Evolutionary conservation across 108 stramenopile genomes (phyloP).

Genomic region (Cyclostephanos invisitatus): DNA sequence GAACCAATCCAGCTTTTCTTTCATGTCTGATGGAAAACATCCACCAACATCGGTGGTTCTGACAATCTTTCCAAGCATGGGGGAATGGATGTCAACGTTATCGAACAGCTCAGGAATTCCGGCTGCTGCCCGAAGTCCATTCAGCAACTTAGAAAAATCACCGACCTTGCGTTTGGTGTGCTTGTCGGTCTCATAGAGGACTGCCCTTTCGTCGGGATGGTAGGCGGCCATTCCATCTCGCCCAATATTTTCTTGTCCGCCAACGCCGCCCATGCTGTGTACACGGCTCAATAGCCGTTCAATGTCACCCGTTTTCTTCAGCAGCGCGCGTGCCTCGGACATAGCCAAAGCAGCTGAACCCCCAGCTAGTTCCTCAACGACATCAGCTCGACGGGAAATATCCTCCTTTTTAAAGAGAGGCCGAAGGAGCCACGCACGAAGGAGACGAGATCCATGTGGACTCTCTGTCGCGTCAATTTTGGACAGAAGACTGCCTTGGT

Average conservation of each 20-base stretch:
- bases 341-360: slow-evolving; percentile 74
- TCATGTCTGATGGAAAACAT: slow-evolving; percentile 84
- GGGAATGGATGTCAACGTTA: slow-evolving; percentile 64
- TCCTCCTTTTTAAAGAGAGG: slow-evolving; percentile 88
- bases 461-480: slow-evolving; percentile 90
- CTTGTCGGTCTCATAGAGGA: slow-evolving; percentile 90
- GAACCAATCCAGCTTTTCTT: slow-evolving; percentile 85
- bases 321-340: slow-evolving; percentile 62
- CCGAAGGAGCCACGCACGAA: slow-evolving; percentile 94
- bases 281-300: slow-evolving; percentile 92
- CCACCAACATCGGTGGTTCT: slow-evolving; percentile 74
- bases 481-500: slow-evolving; percentile 86
- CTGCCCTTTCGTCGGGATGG: slow-evolving; percentile 95
- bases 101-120: slow-evolving; percentile 83
- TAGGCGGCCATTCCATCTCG: slow-evolving; percentile 21
- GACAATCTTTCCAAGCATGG: slow-evolving; percentile 76
- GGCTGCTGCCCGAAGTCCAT: slow-evolving; percentile 67
- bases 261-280: slow-evolving; percentile 88
- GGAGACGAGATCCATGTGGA: slow-evolving; percentile 91
- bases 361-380: slow-evolving; percentile 87
- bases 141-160: slow-evolving; percentile 81
- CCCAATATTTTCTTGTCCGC: slow-evolving; percentile 20
- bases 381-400: slow-evolving; percentile 92
- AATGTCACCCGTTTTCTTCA: slow-evolving; percentile 89
- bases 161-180: slow-evolving; percentile 95